Percentiles rank a stretch among this genome's conserved stretches.
phyloP scores from a whole-genome alignment of 73 alveolate genomes.

The Paramecium bursaria region DNA sequence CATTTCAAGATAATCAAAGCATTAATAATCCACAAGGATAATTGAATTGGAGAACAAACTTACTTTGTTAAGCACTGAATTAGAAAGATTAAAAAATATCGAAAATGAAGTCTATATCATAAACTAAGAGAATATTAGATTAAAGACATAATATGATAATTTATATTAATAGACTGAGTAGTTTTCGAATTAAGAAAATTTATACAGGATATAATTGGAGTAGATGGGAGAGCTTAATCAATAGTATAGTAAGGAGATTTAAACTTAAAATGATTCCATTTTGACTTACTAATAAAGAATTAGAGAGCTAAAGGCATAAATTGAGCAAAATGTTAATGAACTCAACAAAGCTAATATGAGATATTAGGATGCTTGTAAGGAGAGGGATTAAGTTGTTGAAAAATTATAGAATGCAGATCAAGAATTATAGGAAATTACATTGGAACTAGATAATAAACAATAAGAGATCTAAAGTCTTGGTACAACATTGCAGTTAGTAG shows the following conservation, averaged over 20 bases:
- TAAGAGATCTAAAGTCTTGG: background rate
- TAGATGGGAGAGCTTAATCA: background rate
- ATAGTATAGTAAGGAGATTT: background rate
- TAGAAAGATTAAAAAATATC: slow-evolving; percentile 37
- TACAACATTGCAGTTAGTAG: background rate
- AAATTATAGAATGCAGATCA: slow-evolving; percentile 2
- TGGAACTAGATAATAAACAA: background rate
- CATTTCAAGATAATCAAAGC: background rate
- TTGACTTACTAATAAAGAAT: background rate
- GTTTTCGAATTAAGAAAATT: background rate
- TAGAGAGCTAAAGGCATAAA: background rate
- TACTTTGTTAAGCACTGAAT: slow-evolving; percentile 48
- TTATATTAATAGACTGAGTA: background rate
- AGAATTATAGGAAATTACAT: background rate
- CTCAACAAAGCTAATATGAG: background rate
- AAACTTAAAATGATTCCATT: background rate
- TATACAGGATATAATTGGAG: background rate
- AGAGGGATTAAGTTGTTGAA: background rate
- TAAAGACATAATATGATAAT: background rate
- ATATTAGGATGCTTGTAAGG: background rate
- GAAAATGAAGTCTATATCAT: background rate
- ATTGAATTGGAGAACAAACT: background rate
- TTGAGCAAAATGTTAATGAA: slow-evolving; percentile 1
- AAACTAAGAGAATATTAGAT: background rate
- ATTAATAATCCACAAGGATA: slow-evolving; percentile 12